Conservation (phyloP, 83 land plant species). For the Isoetes engelmannii region DNA sequence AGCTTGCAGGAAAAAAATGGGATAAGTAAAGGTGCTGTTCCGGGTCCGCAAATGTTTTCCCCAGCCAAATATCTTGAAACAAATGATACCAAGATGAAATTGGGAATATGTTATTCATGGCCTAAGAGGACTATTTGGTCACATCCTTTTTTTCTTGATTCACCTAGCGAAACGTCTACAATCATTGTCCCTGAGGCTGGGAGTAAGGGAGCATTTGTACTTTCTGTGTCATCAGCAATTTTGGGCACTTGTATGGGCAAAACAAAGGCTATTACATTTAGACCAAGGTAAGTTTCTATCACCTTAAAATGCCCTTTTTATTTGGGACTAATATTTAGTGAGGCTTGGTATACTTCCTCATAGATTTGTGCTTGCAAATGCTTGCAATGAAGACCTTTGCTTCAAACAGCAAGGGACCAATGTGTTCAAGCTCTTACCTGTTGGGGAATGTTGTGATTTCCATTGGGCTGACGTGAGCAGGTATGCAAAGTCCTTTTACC, state of each 20-base stretch:
- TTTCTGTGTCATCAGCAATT: slow-evolving; percentile 58
- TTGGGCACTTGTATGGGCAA: slow-evolving; percentile 56
- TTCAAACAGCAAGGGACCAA: slow-evolving; percentile 87
- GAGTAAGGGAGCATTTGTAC: slow-evolving; percentile 42
- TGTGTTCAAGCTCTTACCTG: slow-evolving; percentile 33
- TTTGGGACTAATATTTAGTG: background rate
- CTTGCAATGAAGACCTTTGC: slow-evolving; percentile 62
- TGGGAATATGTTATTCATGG: slow-evolving; percentile 24
- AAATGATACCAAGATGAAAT: slow-evolving; percentile 48
- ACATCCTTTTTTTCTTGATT: slow-evolving; percentile 61
- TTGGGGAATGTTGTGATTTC: slow-evolving; percentile 62
- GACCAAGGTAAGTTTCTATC: slow-evolving; percentile 56
- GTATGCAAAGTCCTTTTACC: slow-evolving; percentile 26
- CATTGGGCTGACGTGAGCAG: slow-evolving; percentile 71
- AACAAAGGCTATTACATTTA: slow-evolving; percentile 63
- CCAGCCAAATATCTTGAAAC: slow-evolving; percentile 37
- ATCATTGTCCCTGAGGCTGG: slow-evolving; percentile 56
- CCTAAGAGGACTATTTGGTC: slow-evolving; percentile 51
- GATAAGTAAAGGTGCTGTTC: too few species aligned
- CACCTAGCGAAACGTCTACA: slow-evolving; percentile 61
- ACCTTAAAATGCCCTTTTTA: background rate
- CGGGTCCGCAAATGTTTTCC: slow-evolving; percentile 46
- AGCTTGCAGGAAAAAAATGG: too few species aligned
- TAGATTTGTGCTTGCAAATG: slow-evolving; percentile 84
- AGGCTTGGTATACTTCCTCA: background rate